Evolutionary conservation across 169 alveolate species (phyloP), one percentile per base, ranked within the genome.

Genomic region (Hepatocystis sp.): DNA sequence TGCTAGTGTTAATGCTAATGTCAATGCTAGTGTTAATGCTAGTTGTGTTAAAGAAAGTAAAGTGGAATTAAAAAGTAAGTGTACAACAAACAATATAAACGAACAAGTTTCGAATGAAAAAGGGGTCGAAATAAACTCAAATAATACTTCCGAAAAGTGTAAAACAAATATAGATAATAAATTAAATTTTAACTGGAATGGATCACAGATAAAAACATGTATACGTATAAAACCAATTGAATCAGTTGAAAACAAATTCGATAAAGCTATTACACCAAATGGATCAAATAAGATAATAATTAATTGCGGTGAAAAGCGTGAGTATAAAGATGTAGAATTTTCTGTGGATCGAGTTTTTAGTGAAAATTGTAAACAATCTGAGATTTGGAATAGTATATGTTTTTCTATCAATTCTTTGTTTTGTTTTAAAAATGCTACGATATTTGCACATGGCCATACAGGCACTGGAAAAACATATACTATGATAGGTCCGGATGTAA

Each of bases 401-500:
- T 42, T 81, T 49, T 91, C 90, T 56, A 67, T 91, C 13, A 92
- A 91, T 61, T 63, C 85, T 15, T 66, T 88, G 23, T 58, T 91
- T 23, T 58, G 63, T 49, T 91, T 90, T 28, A 88, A 88, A 65
- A 91, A 84, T 85, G 84, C 91, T 60, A 88, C 94, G 17, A 63
- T 91, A 36, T 88, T 91, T 51, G 91, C 94, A 17, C 93, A 91
- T 56, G 94, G 94, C 4, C 94, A 91, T 46, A 91, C 94, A n/a
- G 94, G 94, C 25, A 91, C 94, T 8, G 94, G 94, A 4, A 91
- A 91, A 65, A 91, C 94, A 0, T 91, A 61, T 34, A 91, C 94
- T 15, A 91, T 91, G 93, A 86, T 91, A 40, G 94, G 94, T 13
- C 93, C 94, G 11, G 94, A 91, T 28, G 44, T 91, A 30, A 71